phyloP scores from a whole-genome alignment of 192 early-diverging fungal species.

The Nowakowskiella sp. region DNA sequence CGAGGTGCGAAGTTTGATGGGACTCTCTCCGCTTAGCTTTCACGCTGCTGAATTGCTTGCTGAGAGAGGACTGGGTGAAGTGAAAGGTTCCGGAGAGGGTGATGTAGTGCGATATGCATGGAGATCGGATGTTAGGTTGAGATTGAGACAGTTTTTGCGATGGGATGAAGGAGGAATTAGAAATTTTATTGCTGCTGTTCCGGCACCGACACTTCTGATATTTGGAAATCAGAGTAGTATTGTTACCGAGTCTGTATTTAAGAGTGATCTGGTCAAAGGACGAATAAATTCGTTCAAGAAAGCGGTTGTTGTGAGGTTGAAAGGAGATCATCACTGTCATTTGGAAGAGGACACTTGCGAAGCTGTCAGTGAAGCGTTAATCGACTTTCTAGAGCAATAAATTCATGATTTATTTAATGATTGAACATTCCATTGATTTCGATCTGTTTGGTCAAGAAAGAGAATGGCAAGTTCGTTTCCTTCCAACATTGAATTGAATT shows the following conservation, averaged over 20 bases:
- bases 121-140: slow-evolving; percentile 27
- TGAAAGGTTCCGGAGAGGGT: slow-evolving; percentile 6
- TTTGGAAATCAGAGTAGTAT: slow-evolving; percentile 12
- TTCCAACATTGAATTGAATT: no score
- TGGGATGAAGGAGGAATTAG: slow-evolving; percentile 19
- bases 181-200: slow-evolving; percentile 11
- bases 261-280: neutral
- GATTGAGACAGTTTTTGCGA: slow-evolving; percentile 24
- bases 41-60: no score
- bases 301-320: slow-evolving; percentile 1
- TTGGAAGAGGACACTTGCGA: slow-evolving; percentile 28
- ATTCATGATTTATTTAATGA: no score
- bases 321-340: slow-evolving; percentile 31
- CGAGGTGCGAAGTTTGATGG: no score
- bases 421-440: no score
- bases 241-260: slow-evolving; percentile 8
- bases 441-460: no score
- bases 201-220: slow-evolving; percentile 10
- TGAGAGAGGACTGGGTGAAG: no score
- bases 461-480: no score
- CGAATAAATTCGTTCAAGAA: slow-evolving; percentile 15
- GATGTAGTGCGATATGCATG: slow-evolving; percentile 18
- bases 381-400: no score
- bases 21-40: no score
- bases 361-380: no score